Conservation (phyloP, 2,329 filamentous ascomycete genomes). For the Geoglossum cookeanum region DNA sequence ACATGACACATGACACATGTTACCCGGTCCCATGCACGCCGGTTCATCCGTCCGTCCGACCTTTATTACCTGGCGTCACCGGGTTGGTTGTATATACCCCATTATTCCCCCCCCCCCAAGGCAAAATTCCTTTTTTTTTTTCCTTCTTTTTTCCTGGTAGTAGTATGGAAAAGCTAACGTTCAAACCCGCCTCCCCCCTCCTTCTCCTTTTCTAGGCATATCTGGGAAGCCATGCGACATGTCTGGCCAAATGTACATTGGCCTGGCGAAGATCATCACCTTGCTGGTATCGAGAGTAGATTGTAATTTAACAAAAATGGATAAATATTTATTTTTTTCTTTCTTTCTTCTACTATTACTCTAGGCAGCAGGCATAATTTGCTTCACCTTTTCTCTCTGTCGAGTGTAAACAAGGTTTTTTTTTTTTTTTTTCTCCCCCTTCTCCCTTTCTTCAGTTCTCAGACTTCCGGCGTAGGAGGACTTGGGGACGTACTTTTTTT, state of each 20-base stretch:
- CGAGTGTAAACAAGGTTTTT: not conserved
- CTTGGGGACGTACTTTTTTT: too few relatives aligned
- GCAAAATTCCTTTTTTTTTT: not conserved
- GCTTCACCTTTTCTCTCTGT: not conserved
- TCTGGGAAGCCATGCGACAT: constrained; percentile 80
- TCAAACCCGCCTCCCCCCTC: not conserved
- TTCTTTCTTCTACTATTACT: not conserved
- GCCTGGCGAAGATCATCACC: constrained; percentile 48
- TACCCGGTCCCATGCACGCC: not conserved
- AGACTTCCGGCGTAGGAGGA: too few relatives aligned
- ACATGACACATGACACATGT: too few relatives aligned
- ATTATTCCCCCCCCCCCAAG: not conserved
- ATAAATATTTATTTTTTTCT: not conserved
- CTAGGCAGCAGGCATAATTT: not conserved
- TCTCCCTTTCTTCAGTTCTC: not conserved
- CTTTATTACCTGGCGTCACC: too few relatives aligned
- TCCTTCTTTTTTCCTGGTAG: constrained; percentile 1
- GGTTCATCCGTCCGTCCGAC: too few relatives aligned
- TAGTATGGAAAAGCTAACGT: not conserved
- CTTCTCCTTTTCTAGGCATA: constrained; percentile 37
- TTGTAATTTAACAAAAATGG: constrained; percentile 39
- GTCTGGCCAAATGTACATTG: constrained; percentile 86
- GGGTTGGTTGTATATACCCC: not conserved
- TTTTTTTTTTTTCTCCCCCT: not conserved
- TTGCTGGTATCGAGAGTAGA: constrained; percentile 57